These are phyloP conservation scores for Gnomoniopsis smithogilvyi DNA, from an alignment of 2,329 filamentous ascomycete species.

Conservation along the genomic window DNA sequence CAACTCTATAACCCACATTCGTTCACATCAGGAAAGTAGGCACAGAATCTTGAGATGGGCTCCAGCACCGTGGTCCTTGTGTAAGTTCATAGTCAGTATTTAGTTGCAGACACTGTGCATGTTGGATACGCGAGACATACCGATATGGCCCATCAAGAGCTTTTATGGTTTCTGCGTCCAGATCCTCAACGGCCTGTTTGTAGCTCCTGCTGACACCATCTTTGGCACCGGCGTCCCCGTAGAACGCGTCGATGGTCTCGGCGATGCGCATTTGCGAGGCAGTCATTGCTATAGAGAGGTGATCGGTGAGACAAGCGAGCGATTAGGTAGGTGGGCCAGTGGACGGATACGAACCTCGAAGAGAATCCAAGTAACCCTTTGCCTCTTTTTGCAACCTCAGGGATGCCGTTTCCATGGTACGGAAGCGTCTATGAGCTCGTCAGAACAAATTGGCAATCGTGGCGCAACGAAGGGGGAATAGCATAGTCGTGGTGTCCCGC, in stretches of 20 bases:
- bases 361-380: conserved; percentile 93
- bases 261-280: conserved; percentile 99
- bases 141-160: conserved; percentile 94
- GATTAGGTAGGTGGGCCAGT: not conserved
- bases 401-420: conserved; percentile 94
- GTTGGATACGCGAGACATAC: conserved; percentile 34
- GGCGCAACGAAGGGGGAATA: not conserved
- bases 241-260: conserved; percentile 98
- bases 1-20: conserved; percentile 62
- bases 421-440: conserved; percentile 67
- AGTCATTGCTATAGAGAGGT: conserved; percentile 74
- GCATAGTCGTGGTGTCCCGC: not conserved
- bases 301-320: not conserved
- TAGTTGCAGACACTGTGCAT: not conserved
- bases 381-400: conserved; percentile 94
- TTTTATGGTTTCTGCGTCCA: conserved; percentile 98
- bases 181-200: conserved; percentile 96
- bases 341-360: conserved; percentile 62
- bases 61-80: conserved; percentile 84
- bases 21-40: conserved; percentile 98
- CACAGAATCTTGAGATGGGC: conserved; percentile 92
- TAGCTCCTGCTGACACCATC: conserved; percentile 96
- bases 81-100: conserved; percentile 18
- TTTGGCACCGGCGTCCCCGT: conserved; percentile 89
- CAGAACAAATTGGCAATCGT: not conserved